Conservation (phyloP, 179 eudicot species). For the Heliamphora pulchella region DNA sequence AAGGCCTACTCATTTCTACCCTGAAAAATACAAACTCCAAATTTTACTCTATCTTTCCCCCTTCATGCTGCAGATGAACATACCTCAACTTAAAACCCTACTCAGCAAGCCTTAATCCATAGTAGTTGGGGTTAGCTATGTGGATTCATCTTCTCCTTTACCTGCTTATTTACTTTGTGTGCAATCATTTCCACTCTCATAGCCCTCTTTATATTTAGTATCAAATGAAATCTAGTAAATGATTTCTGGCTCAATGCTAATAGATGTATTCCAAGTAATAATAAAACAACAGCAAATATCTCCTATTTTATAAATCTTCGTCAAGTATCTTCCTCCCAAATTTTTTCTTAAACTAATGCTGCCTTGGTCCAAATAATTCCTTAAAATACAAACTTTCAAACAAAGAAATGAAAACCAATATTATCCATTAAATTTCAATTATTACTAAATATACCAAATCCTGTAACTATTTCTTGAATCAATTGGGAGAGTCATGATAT, state of each 20-base stretch:
- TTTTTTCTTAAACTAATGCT: neutral
- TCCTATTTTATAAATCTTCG: neutral
- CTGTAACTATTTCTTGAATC: neutral
- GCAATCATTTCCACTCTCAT: neutral
- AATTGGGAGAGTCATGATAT: neutral
- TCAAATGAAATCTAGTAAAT: neutral
- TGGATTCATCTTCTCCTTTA: neutral
- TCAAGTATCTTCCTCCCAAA: neutral
- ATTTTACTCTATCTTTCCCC: neutral
- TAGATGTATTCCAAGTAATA: neutral
- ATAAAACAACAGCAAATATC: neutral
- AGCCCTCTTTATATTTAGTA: no score
- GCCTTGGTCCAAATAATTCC: neutral
- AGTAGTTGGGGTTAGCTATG: neutral
- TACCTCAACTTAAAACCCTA: neutral
- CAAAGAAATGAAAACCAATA: neutral
- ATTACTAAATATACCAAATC: neutral
- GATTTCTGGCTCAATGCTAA: neutral
- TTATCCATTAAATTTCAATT: neutral
- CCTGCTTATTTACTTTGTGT: neutral
- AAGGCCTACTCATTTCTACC: neutral
- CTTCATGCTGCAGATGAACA: constrained; percentile 5
- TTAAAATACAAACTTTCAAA: neutral
- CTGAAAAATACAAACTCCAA: neutral
- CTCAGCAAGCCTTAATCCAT: neutral